phyloP scores from a whole-genome alignment of 768 basidiomycete species.

The Xerocomellus chrysenteron region DNA sequence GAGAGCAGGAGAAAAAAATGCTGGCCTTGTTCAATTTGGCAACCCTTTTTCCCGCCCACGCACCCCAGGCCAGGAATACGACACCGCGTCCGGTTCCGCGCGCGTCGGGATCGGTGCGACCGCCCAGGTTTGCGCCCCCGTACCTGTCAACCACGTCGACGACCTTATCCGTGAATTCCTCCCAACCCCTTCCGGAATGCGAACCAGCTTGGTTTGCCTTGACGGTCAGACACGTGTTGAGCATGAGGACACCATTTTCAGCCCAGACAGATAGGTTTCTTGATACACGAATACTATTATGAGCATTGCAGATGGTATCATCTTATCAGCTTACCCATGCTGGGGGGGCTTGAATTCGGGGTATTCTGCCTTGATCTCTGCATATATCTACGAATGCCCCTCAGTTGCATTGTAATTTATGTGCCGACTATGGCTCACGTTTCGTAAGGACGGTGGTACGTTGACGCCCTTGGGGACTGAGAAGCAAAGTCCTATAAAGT shows the following conservation, averaged over 20 bases:
- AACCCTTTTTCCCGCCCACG: conserved; percentile 81
- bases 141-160: conserved; percentile 75
- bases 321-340: conserved; percentile 66
- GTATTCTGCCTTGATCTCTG: conserved; percentile 81
- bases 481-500: conserved; percentile 71
- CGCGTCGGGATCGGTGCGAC: conserved; percentile 32
- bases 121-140: conserved; percentile 66
- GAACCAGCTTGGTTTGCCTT: conserved; percentile 72
- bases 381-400: conserved; percentile 64
- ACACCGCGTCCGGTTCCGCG: conserved; percentile 68
- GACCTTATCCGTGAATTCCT: conserved; percentile 83
- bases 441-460: conserved; percentile 79
- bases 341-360: conserved; percentile 74
- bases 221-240: conserved; percentile 93
- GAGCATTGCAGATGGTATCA: conserved; percentile 5
- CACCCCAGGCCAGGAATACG: conserved; percentile 90
- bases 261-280: conserved; percentile 85
- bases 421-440: conserved; percentile 46
- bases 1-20: conserved; percentile 6
- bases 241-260: conserved; percentile 80
- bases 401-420: conserved; percentile 11
- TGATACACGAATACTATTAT: conserved; percentile 6
- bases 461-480: conserved; percentile 79
- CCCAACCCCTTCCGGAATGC: conserved; percentile 88
- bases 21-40: conserved; percentile 71